Base-by-base conservation (phyloP, 148 eudicot genomes). In the Linanthus parryae region DNA sequence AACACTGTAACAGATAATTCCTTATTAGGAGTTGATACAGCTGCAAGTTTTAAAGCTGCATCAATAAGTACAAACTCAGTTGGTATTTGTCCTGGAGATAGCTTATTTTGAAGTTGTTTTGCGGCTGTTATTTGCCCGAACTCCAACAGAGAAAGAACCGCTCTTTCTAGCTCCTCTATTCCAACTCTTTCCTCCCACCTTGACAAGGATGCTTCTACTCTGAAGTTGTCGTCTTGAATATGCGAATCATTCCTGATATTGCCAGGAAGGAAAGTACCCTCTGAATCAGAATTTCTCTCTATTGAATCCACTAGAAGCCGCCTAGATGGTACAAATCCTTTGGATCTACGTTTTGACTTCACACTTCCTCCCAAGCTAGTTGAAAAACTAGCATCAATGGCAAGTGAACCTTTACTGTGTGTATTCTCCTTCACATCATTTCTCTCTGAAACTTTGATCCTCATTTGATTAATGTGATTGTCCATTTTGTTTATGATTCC, bases 101-200 rank as follows among this genome's bases (percentile, higher is more conserved):
- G 80, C 70, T 91, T 91, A 55, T 74, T 75, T 52, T 91, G 98
- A 43, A 91, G 84, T 70, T 91, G 95, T 70, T 81, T 86, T 43
- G 98, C 98, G 54, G 98, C 98, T 44, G 87, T 68, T 61, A 78
- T 61, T 79, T 91, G 98, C 57, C 98, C 98, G 69, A 86, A 86
- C 52, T 91, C 98, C 75, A 91, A 59, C 43, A 91, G 65, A 48
- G 95, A 86, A 69, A 91, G 89, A 56, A 91, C 87, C 53, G 98
- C 98, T 63, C 84, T 86, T 69, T 91, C 89, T 48, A 91, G 73
- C 74, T 86, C 98, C 41, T 76, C 80, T 30, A 92, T 84, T 63
- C 86, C 95, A 59, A 91, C 77, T 58, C 95, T 76, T 62, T 91
- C 98, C 63, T 91, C 94, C 98, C 98, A 91, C 61, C 82, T 86